Conservation (phyloP, 306 rosid genomes). For the Aeschynomene evenia region DNA sequence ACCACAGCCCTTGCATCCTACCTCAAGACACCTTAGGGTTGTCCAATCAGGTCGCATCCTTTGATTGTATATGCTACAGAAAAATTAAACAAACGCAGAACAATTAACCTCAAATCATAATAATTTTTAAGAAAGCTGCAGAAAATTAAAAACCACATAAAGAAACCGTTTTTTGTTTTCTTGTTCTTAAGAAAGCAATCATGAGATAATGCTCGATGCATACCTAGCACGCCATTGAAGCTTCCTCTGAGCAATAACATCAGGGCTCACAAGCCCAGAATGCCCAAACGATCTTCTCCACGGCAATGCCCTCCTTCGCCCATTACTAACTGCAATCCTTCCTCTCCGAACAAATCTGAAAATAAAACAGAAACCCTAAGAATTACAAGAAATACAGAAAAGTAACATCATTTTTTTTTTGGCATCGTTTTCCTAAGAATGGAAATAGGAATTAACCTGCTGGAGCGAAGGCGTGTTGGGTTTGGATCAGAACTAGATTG, state of each 20-base stretch:
- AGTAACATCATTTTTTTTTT: not conserved
- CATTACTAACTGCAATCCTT: not conserved
- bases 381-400: not conserved
- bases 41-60: slow-evolving; percentile 40
- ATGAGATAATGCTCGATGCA: not conserved
- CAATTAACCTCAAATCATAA: not conserved
- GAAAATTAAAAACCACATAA: not conserved
- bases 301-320: slow-evolving; percentile 42
- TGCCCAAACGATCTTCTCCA: slow-evolving; percentile 66
- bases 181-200: not conserved
- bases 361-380: too few species aligned
- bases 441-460: not conserved
- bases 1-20: slow-evolving; percentile 26
- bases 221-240: slow-evolving; percentile 67
- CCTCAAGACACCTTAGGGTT: slow-evolving; percentile 30
- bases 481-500: slow-evolving; percentile 1
- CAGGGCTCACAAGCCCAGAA: slow-evolving; percentile 35
- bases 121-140: not conserved
- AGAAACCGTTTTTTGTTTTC: not conserved
- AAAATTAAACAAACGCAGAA: not conserved
- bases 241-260: slow-evolving; percentile 44
- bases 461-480: not conserved
- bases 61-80: slow-evolving; percentile 38
- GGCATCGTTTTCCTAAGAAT: not conserved
- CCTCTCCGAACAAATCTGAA: slow-evolving; percentile 31